Percentiles rank a stretch among this genome's conserved stretches.
These are phyloP conservation scores for Rhodotorula diobovata DNA, from an alignment of 768 basidiomycete species.

Conservation along the genomic window DNA sequence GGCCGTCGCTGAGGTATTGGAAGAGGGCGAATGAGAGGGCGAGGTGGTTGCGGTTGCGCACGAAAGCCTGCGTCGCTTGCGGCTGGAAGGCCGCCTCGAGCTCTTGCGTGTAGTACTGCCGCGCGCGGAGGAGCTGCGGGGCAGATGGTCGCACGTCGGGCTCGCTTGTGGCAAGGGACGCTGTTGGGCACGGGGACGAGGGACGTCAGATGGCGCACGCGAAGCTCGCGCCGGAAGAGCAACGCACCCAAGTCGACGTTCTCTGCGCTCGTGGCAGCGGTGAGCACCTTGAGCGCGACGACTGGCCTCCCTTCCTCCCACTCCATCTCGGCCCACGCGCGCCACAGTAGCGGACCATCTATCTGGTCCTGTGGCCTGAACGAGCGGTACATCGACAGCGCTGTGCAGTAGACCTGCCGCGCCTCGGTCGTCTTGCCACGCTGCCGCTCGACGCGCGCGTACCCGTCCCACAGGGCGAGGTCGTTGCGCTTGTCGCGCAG, in stretches of 20 bases:
- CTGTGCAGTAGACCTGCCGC: constrained; percentile 49
- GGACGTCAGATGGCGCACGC: no score
- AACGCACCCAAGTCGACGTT: constrained; percentile 20
- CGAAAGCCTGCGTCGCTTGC: constrained; percentile 13
- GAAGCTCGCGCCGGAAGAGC: no score
- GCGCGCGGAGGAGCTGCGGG: constrained; percentile 26
- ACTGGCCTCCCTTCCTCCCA: constrained; percentile 42
- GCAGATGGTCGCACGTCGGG: background rate
- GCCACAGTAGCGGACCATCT: constrained; percentile 44
- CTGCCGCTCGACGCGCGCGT: constrained; percentile 48
- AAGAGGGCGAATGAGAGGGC: constrained; percentile 42
- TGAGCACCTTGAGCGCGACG: constrained; percentile 29
- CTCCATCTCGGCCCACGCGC: constrained; percentile 51
- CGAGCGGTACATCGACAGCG: constrained; percentile 44
- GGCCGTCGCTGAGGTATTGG: constrained; percentile 37
- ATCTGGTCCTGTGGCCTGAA: constrained; percentile 32
- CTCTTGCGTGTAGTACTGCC: constrained; percentile 21
- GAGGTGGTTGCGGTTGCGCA: constrained; percentile 30
- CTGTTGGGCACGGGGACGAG: background rate
- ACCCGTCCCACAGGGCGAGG: constrained; percentile 49
- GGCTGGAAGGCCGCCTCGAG: constrained; percentile 28
- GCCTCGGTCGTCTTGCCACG: constrained; percentile 47
- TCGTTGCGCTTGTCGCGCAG: constrained; percentile 46
- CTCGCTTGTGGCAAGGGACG: background rate
- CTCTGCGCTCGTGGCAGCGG: constrained; percentile 3